These are phyloP conservation scores for Amborella trichopoda DNA, from an alignment of 164 flowering plant genomes.

Conservation along the genomic window DNA sequence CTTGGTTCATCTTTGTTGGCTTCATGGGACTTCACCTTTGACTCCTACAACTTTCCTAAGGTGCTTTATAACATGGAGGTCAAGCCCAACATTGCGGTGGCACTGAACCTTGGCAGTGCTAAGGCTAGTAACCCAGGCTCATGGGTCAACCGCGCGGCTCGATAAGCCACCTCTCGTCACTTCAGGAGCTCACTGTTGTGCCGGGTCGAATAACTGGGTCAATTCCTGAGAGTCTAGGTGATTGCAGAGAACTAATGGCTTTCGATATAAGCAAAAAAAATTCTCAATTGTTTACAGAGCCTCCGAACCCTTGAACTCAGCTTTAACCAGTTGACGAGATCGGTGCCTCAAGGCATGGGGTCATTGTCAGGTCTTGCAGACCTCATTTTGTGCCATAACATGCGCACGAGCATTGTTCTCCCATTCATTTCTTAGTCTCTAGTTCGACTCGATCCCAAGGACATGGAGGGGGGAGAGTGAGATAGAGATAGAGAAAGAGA, in stretches of 20 bases:
- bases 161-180: constrained; percentile 55
- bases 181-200: constrained; percentile 62
- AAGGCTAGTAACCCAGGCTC: constrained; percentile 84
- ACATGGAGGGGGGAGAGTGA: no score
- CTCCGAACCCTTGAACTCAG: constrained; percentile 78
- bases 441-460: constrained; percentile 65
- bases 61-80: constrained; percentile 14
- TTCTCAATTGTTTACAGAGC: constrained; percentile 25
- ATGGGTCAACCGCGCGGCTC: constrained; percentile 63
- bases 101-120: constrained; percentile 81
- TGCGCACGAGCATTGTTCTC: constrained; percentile 56
- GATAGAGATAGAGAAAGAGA: no score
- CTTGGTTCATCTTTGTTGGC: constrained; percentile 26
- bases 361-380: constrained; percentile 40
- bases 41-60: constrained; percentile 26
- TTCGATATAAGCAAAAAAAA: constrained; percentile 59
- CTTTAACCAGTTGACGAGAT: constrained; percentile 58
- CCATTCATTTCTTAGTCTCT: constrained; percentile 33
- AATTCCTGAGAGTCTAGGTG: constrained; percentile 45
- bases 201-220: constrained; percentile 74
- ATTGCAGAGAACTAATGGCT: constrained; percentile 43
- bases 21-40: constrained; percentile 26
- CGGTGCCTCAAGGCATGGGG: constrained; percentile 41
- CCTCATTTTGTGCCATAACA: constrained; percentile 67
- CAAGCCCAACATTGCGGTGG: constrained; percentile 10